These are phyloP conservation scores for Candida schatavii DNA, from an alignment of 805 yeast genomes.

Conservation along the genomic window DNA sequence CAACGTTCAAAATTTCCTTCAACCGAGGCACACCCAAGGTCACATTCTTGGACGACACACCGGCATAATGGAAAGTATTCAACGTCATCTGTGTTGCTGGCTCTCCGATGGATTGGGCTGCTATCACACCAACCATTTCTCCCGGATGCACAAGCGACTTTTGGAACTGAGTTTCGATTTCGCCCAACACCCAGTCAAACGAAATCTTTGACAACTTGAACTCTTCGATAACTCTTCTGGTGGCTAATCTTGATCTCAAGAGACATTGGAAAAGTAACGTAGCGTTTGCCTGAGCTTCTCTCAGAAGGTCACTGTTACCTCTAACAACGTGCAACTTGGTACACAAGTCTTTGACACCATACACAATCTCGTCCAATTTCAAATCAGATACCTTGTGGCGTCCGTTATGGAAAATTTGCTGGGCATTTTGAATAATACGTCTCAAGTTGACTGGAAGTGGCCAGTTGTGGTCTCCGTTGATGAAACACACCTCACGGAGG, in stretches of 20 bases:
- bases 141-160: constrained; percentile 93
- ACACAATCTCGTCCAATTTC: constrained; percentile 76
- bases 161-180: constrained; percentile 89
- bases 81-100: constrained; percentile 98
- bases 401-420: constrained; percentile 93
- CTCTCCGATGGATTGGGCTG: constrained; percentile 97
- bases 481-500: constrained; percentile 76
- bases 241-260: constrained; percentile 86
- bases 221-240: constrained; percentile 90
- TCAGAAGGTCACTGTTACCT: constrained; percentile 68
- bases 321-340: constrained; percentile 71
- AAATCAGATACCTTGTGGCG: constrained; percentile 87
- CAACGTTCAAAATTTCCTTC: constrained; percentile 96
- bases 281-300: constrained; percentile 92
- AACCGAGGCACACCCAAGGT: constrained; percentile 97
- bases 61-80: constrained; percentile 97
- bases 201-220: constrained; percentile 80
- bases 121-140: constrained; percentile 97
- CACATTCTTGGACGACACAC: constrained; percentile 95
- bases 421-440: constrained; percentile 95
- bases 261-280: constrained; percentile 86
- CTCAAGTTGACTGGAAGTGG: constrained; percentile 96
- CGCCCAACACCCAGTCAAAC: constrained; percentile 95
- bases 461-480: constrained; percentile 95
- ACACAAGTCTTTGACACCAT: constrained; percentile 67